These are phyloP conservation scores for Leccinum boreale DNA, from an alignment of 768 basidiomycete species.

Conservation along the genomic window DNA sequence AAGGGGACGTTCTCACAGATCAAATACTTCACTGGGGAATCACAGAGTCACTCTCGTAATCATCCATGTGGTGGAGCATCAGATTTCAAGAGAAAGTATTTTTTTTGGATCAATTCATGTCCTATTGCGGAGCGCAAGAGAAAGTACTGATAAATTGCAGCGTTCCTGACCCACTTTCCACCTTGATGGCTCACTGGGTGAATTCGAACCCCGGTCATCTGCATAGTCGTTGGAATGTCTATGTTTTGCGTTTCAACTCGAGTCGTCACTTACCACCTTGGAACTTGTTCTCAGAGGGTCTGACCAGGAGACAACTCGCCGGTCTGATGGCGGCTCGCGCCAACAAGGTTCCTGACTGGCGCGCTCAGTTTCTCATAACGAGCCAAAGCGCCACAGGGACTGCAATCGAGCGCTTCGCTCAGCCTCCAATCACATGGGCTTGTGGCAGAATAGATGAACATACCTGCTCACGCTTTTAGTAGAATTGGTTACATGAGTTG, in stretches of 20 bases:
- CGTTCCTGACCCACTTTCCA: not conserved
- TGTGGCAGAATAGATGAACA: not conserved
- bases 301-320: not conserved
- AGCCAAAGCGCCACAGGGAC: not conserved
- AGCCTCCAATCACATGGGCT: not conserved
- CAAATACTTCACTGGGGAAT: no score
- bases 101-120: no score
- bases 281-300: not conserved
- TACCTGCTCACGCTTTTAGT: not conserved
- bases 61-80: not conserved
- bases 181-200: not conserved
- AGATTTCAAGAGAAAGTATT: not conserved
- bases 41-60: no score
- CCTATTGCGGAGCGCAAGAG: no score
- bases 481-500: not conserved
- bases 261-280: not conserved
- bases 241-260: not conserved
- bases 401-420: not conserved
- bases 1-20: no score
- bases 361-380: not conserved
- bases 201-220: not conserved
- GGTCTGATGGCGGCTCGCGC: not conserved
- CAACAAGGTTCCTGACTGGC: not conserved
- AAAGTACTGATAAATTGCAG: no score
- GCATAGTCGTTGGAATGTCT: not conserved